Evolutionary conservation across 169 alveolate species (phyloP).

Genomic region (Plasmodium cynomolgi): DNA sequence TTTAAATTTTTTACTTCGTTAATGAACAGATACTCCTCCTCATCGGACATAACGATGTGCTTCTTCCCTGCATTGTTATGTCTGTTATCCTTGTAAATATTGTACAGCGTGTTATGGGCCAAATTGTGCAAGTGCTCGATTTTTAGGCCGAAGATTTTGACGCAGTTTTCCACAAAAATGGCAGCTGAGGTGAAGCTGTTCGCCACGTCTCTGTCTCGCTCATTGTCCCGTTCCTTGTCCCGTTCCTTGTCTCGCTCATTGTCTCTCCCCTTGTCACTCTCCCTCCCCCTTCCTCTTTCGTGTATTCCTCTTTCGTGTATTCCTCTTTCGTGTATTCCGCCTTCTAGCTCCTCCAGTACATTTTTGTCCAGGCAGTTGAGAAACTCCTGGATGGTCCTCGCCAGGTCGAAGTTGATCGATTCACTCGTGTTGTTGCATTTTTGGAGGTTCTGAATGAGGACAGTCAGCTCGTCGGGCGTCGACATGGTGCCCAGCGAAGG

Average conservation of each 20-base stretch:
- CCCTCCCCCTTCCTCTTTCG: conserved; percentile 3
- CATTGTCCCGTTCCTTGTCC: background rate
- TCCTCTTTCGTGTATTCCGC: too few species aligned
- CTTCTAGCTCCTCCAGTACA: conserved; percentile 32
- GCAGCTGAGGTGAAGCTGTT: conserved; percentile 71
- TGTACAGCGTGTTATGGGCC: conserved; percentile 66
- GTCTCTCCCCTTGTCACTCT: conserved; percentile 2
- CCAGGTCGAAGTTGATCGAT: conserved; percentile 56
- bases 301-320: conserved; percentile 15
- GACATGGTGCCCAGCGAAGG: conserved; percentile 3
- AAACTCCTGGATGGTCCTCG: conserved; percentile 51
- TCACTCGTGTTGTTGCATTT: conserved; percentile 66
- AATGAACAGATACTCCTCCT: conserved; percentile 65
- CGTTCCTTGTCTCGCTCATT: background rate
- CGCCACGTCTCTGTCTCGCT: conserved; percentile 21
- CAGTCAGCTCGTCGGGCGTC: conserved; percentile 25
- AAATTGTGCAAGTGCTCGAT: conserved; percentile 67
- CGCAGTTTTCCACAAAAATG: conserved; percentile 66
- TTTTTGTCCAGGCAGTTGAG: conserved; percentile 49
- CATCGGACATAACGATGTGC: conserved; percentile 22
- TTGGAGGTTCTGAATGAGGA: conserved; percentile 46
- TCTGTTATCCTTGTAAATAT: conserved; percentile 47
- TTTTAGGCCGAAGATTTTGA: conserved; percentile 62
- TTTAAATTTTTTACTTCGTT: conserved; percentile 47
- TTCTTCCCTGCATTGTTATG: conserved; percentile 7